Base-by-base conservation (phyloP, 805 yeast species). In the Wickerhamomyces kurtzmanii region DNA sequence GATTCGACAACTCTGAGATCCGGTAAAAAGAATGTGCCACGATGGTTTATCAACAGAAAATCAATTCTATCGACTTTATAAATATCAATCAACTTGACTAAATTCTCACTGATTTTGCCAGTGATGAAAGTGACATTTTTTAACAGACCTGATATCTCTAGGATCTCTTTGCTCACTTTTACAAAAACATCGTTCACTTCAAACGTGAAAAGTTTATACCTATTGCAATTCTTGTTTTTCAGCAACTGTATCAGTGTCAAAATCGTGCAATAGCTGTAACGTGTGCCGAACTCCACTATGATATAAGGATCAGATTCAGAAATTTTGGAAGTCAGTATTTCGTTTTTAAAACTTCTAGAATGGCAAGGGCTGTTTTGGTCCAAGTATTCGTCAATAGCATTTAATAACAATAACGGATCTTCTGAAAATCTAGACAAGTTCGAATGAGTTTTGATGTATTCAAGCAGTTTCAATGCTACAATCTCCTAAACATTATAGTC, bases 1-100 rank as follows among this genome's bases (percentile, higher is more conserved):
- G 63, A 37, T 33, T 65, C 71, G 21, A 62, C 36, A 4, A 60
- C 49, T 19, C 69, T 42, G 18, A 62, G 41, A 31, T 64, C 68
- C 5, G 67, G 59, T 15, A 60, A 47, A 33, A 62, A 65, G 25
- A 37, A 26, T 11, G 48, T 49, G 30, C 57, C 57, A 40, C 48
- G 42, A 34, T 64, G 70, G 39, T 65, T 65, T 26, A 65, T 47
- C 29, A 65, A 55, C 4, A 58, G 39, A 22, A 62, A 40, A 30
- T 61, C 67, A 2, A 57, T 36, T 12, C 25, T 22, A 9, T 36
- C 41, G 3, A 42, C 13, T 8, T 26, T n/a, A 12, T 12, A 10
- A 6, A 5, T 12, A 11, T 22, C 20, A 1, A 28, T 8, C 12
- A 42, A 24, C 5, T 18, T 12, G 12, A 36, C 36, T 5, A 41